phyloP scores from a whole-genome alignment of 306 rosid species.

The Ceratonia siliqua region DNA sequence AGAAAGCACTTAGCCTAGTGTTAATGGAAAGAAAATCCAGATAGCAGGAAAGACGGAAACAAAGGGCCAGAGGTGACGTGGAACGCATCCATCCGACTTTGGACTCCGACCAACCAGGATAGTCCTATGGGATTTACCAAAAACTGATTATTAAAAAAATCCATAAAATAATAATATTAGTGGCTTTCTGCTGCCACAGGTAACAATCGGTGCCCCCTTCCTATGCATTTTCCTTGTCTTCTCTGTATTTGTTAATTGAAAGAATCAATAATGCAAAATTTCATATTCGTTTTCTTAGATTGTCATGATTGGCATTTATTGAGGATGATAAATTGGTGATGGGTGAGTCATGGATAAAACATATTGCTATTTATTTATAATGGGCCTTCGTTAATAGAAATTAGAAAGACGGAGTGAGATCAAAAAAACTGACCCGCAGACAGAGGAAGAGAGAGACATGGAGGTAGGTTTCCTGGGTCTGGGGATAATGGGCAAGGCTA shows the following conservation, averaged over 20 bases:
- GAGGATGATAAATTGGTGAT: neutral
- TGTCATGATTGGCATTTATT: neutral
- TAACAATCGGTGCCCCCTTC: neutral
- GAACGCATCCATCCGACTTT: neutral
- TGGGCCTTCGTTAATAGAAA: neutral
- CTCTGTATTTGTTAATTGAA: neutral
- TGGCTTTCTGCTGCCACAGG: neutral
- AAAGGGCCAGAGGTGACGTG: neutral
- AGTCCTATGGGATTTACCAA: neutral
- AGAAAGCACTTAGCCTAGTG: too few relatives aligned
- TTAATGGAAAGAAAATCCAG: too few relatives aligned
- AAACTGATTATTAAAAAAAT: neutral
- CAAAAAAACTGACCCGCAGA: slow-evolving; percentile 11
- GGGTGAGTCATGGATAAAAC: neutral
- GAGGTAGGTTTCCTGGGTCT: slow-evolving; percentile 82
- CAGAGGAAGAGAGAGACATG: slow-evolving; percentile 35
- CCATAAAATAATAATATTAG: neutral
- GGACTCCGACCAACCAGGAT: neutral
- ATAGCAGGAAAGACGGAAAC: neutral
- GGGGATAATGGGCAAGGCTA: slow-evolving; percentile 94
- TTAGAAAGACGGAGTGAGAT: neutral
- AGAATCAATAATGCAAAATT: neutral
- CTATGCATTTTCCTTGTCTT: neutral
- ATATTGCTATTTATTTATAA: neutral
- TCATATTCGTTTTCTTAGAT: neutral